Evolutionary conservation across 2,329 filamentous ascomycete genomes (phyloP).

Genomic region (Mariannaea sp.): DNA sequence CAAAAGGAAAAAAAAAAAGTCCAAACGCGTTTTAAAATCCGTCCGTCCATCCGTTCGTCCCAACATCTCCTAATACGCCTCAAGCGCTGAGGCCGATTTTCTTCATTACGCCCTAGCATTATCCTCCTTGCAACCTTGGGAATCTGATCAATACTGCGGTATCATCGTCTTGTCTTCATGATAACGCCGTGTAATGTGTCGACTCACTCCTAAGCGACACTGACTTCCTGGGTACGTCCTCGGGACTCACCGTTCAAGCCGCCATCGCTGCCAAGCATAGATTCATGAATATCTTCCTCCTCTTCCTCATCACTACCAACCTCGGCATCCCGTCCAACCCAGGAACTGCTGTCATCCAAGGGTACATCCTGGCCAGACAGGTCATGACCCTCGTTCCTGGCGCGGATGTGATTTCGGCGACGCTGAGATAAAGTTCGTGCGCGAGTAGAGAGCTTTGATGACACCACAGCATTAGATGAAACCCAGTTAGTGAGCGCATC

Average conservation of each 20-base stretch:
- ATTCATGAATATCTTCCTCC: constrained; percentile 56
- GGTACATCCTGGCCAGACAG: constrained; percentile 82
- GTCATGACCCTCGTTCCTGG: constrained; percentile 76
- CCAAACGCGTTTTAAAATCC: constrained; percentile 33
- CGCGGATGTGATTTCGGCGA: constrained; percentile 72
- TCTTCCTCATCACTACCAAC: constrained; percentile 69
- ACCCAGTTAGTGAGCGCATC: constrained; percentile 98
- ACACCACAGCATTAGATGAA: constrained; percentile 83
- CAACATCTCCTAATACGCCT: constrained; percentile 38
- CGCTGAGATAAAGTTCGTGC: constrained; percentile 87
- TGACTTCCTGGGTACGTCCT: constrained; percentile 58
- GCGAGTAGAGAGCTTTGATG: constrained; percentile 83
- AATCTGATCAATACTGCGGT: not conserved
- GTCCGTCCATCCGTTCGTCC: constrained; percentile 25
- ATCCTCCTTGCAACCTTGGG: constrained; percentile 2
- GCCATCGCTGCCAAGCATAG: constrained; percentile 56
- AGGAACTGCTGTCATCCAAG: constrained; percentile 78
- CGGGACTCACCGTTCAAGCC: constrained; percentile 61
- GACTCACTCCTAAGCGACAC: constrained; percentile 47
- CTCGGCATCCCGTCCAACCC: constrained; percentile 75
- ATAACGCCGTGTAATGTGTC: not conserved
- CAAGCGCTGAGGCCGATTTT: constrained; percentile 30
- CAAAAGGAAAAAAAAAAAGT: constrained; percentile 30
- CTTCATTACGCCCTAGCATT: constrained; percentile 20
- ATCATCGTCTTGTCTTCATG: constrained; percentile 3